Evolutionary conservation across 129 eudicot genomes (phyloP), one percentile per base, ranked within the genome.

Genomic region (Lactuca saligna): DNA sequence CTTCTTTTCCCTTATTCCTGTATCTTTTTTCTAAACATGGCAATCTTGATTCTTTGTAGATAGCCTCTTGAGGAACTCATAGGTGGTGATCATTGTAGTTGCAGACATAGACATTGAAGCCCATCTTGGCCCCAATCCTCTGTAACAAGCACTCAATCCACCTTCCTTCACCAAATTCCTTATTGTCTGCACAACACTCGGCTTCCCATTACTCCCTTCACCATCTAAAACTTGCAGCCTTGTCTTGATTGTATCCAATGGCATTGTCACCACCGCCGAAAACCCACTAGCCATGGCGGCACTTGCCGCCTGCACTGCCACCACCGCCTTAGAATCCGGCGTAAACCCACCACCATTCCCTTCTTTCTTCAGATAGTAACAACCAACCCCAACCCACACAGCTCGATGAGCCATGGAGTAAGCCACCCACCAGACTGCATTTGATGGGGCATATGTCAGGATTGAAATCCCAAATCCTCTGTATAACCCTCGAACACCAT

Each of bases 71-170:
- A 91, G 86, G 42, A 82, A 87, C 95, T 91, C 97, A 29, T 91
- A 91, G 51, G 97, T 87, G 61, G 97, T 87, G 82, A 91, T 85
- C 97, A 91, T 91, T 7, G 92, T 87, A 33, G 88, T 80, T 64
- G 97, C 89, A 61, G 97, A 87, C 90, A 87, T 63, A 7, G 97
- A 87, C 96, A 88, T 87, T 6, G 97, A 87, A 61, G 89, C 95
- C 95, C 95, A 91, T 63, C 97, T 80, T 17, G 95, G 96, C n/a
- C 89, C 95, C 58, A 91, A 78, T 29, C 97, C 97, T 75, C 92
- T 79, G 61, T 91, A 87, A 76, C 97, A 91, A 75, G 97, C 97
- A 55, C 95, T 66, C 72, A 85, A 69, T 59, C 97, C 97, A 48
- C 97, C 97, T 79, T 87, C 95, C 82, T 82, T 83, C 37, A 91